These are phyloP conservation scores for Austroboletus niveus DNA, from an alignment of 1,284 basidiomycete genomes.

Conservation along the genomic window DNA sequence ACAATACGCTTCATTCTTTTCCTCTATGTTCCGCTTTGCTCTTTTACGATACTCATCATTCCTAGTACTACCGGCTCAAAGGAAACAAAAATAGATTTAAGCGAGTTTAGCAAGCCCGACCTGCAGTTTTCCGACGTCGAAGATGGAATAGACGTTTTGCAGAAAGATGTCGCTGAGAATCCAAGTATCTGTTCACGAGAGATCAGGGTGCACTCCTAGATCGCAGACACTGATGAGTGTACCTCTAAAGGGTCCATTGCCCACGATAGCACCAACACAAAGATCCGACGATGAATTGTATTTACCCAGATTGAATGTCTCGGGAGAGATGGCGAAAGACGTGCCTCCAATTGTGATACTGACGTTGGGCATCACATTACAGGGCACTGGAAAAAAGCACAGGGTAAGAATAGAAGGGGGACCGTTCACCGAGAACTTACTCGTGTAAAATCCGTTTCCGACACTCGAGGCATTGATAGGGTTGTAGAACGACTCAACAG, in stretches of 20 bases:
- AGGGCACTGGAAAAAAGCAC: constrained; percentile 21
- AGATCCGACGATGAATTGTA: constrained; percentile 18
- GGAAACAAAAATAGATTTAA: constrained; percentile 7
- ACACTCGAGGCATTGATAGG: constrained; percentile 39
- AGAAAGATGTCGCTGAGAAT: constrained; percentile 31
- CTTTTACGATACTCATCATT: too few species aligned
- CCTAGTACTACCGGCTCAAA: background rate
- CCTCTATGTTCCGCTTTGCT: too few species aligned
- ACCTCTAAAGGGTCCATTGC: constrained; percentile 19
- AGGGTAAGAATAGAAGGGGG: background rate
- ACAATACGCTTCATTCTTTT: too few species aligned
- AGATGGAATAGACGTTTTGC: constrained; percentile 30
- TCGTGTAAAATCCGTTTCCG: constrained; percentile 22
- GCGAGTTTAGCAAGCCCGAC: constrained; percentile 30
- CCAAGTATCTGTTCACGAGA: constrained; percentile 18
- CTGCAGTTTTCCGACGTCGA: constrained; percentile 24
- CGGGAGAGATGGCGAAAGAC: constrained; percentile 17
- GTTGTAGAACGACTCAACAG: constrained; percentile 44
- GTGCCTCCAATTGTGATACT: constrained; percentile 26
- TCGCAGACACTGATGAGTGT: constrained; percentile 7
- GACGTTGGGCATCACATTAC: constrained; percentile 26
- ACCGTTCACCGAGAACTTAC: constrained; percentile 2
- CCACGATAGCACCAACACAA: constrained; percentile 23
- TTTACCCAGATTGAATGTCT: constrained; percentile 27
- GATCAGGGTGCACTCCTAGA: background rate